Base-by-base conservation (phyloP, 139 green algal genomes). In the Cymbomonas tetramitiformis region DNA sequence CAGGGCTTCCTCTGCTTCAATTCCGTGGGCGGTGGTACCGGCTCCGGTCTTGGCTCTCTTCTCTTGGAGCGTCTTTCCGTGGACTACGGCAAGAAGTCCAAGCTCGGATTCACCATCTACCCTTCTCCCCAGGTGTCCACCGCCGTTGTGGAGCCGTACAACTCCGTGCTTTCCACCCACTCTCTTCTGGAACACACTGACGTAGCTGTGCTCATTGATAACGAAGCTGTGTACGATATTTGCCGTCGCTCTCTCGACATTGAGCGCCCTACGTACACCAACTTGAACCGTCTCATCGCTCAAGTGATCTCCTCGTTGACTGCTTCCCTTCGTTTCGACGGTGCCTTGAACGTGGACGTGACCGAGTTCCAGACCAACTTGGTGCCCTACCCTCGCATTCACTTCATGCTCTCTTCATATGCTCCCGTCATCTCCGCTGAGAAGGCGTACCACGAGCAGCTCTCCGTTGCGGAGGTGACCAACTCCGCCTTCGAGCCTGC, bases 61-160 rank as follows among this genome's bases (percentile, higher is more conserved):
- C 65, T 80, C 33, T 56, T 80, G 23, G 72, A 80, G 55, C 69
- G 72, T n/a, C 63, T 80, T 67, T 93, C 80, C 30, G 90, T 96
- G 0, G 90, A 98, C 81, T 98, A 98, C 64, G 90, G 90, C 79
- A 98, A 97, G 83, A 98, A 98, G 80, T 94, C 83, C 74, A 98
- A 98, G 86, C 82, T 98, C 38, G 86, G 58, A 44, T 80, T 80
- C 61, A 79, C 72, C 0, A 51, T 80, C 23, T 80, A 80, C 57
- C 72, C 72, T 4, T 80, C 72, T 28, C 72, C 72, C 15, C 67
- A 75, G 43, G 69, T 80, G 19, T 77, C 72, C 30, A 80, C 72
- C 36, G 56, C 72, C 26, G 72, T 80, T n/a, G 72, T 80, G 29
- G 72, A 80, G 54, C 72, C 72, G 0, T 80, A 80, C 70, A 80